Evolutionary conservation across 1,139 yeast genomes (phyloP).

Genomic region (Debaryomycetaceae sp.): DNA sequence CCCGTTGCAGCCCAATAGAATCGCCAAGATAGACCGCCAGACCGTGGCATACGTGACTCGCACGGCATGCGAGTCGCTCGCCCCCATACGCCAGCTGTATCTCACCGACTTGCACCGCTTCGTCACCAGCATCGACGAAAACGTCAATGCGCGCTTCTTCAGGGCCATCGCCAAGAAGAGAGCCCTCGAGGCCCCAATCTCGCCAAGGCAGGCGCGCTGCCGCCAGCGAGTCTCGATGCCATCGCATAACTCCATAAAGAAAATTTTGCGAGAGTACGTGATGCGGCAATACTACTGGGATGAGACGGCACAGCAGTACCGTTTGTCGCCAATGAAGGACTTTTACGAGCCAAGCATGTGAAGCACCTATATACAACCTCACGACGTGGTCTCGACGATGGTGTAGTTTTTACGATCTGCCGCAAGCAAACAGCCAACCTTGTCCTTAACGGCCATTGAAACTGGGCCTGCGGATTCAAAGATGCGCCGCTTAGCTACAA

Average conservation of each 20-base stretch:
- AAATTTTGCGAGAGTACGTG: conserved; percentile 26
- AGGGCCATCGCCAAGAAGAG: conserved; percentile 23
- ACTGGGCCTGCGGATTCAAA: too few species aligned
- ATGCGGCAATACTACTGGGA: conserved; percentile 29
- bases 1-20: conserved; percentile 25
- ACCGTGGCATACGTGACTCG: conserved; percentile 22
- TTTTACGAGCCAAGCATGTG: conserved; percentile 14
- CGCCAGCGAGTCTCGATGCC: conserved; percentile 29
- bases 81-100: conserved; percentile 20
- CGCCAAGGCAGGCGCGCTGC: conserved; percentile 15
- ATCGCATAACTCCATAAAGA: conserved; percentile 26
- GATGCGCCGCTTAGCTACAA: too few species aligned
- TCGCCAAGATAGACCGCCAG: conserved; percentile 23
- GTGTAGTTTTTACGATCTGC: conserved; percentile 32
- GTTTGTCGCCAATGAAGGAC: conserved; percentile 22
- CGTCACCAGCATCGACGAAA: not conserved
- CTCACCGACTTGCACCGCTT: conserved; percentile 4
- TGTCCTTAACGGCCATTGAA: conserved; percentile 3
- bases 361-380: conserved; percentile 1
- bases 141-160: conserved; percentile 27
- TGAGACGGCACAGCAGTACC: conserved; percentile 13
- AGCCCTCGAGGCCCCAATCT: conserved; percentile 12
- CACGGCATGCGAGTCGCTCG: conserved; percentile 13
- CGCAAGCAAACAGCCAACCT: conserved; percentile 38
- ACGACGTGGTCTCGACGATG: conserved; percentile 17